Conservation (phyloP, 257 asterid genomes). For the Vinca minor region DNA sequence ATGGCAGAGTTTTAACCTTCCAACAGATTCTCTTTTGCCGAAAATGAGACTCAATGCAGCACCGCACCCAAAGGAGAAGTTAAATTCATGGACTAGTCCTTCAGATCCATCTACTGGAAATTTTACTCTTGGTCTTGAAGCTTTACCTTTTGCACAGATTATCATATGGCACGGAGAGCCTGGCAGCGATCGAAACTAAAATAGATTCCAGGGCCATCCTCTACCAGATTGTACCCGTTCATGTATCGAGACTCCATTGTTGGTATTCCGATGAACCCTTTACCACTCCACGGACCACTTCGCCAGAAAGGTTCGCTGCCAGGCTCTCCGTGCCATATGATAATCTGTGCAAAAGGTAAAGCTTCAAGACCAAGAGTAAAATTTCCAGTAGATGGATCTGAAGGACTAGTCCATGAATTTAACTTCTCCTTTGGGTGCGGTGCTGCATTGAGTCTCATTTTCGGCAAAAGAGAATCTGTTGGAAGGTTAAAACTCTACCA, state of each 20-base stretch:
- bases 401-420: slow-evolving; percentile 31
- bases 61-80: slow-evolving; percentile 15
- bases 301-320: slow-evolving; percentile 29
- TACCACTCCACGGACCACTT: slow-evolving; percentile 35
- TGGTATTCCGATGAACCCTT: slow-evolving; percentile 15
- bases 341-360: slow-evolving; percentile 23
- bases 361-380: slow-evolving; percentile 22
- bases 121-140: slow-evolving; percentile 21
- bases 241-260: slow-evolving; percentile 7
- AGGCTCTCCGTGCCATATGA: slow-evolving; percentile 21
- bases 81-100: slow-evolving; percentile 32
- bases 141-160: slow-evolving; percentile 24
- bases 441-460: slow-evolving; percentile 29
- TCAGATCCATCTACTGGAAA: slow-evolving; percentile 42
- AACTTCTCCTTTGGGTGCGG: slow-evolving; percentile 16
- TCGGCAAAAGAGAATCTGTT: slow-evolving; percentile 25
- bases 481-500: slow-evolving; percentile 53
- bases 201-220: slow-evolving; percentile 2
- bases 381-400: slow-evolving; percentile 42
- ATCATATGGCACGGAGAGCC: slow-evolving; percentile 21
- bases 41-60: slow-evolving; percentile 30
- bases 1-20: slow-evolving; percentile 49
- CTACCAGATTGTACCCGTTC: slow-evolving; percentile 4
- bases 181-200: not conserved
- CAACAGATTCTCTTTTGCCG: slow-evolving; percentile 28